These are phyloP conservation scores for Waitea zeae DNA, from an alignment of 1,284 basidiomycete species.

Conservation along the genomic window DNA sequence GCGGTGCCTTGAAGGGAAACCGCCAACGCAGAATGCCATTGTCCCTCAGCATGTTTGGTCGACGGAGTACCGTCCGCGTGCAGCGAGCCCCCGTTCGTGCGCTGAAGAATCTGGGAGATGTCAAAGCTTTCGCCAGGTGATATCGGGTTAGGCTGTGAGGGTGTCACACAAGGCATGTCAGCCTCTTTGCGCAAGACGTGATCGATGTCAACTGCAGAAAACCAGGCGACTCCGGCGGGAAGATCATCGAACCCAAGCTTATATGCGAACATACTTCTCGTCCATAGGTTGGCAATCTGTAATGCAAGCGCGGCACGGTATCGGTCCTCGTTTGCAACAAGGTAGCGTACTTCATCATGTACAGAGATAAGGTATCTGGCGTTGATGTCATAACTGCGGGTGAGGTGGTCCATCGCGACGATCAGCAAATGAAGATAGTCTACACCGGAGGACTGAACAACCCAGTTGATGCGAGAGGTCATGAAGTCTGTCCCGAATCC, in stretches of 20 bases:
- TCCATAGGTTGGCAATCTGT: conserved; percentile 96
- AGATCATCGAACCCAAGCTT: conserved; percentile 92
- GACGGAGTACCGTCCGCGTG: conserved; percentile 26
- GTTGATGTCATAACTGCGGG: conserved; percentile 66
- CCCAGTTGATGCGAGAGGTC: conserved; percentile 98
- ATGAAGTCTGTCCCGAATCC: conserved; percentile 78
- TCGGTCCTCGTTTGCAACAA: conserved; percentile 77
- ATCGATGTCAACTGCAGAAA: conserved; percentile 94
- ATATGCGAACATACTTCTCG: conserved; percentile 81
- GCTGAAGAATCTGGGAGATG: conserved; percentile 49
- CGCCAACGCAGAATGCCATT: conserved; percentile 7
- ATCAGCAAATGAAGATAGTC: conserved; percentile 97
- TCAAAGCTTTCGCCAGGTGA: conserved; percentile 75
- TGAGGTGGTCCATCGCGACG: conserved; percentile 87
- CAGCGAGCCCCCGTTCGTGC: conserved; percentile 51
- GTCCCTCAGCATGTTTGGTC: conserved; percentile 25
- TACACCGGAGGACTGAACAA: conserved; percentile 95
- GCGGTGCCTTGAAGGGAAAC: conserved; percentile 25
- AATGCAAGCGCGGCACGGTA: conserved; percentile 86
- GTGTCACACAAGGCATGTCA: conserved; percentile 90
- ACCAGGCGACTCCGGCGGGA: conserved; percentile 90
- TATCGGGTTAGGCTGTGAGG: conserved; percentile 75
- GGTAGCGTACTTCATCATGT: conserved; percentile 92
- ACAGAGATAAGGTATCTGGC: conserved; percentile 95
- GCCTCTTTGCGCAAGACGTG: conserved; percentile 89